These are phyloP conservation scores for Nakaseomyces uthaithaninus DNA, from an alignment of 1,139 yeast species.

Conservation along the genomic window DNA sequence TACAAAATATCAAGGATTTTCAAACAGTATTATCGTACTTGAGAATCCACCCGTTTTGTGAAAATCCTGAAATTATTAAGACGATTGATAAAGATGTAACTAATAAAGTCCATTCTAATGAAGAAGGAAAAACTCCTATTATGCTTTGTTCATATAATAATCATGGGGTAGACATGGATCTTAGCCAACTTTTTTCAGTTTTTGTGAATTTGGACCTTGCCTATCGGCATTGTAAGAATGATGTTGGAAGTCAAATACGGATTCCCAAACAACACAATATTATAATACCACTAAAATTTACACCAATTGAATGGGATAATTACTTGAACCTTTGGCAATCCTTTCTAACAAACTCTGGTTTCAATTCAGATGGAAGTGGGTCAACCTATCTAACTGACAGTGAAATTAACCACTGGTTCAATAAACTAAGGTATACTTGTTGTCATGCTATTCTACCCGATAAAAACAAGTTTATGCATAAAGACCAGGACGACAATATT, in stretches of 20 bases:
- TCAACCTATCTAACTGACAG: slow-evolving; percentile 34
- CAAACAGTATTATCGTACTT: slow-evolving; percentile 63
- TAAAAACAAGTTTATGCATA: slow-evolving; percentile 11
- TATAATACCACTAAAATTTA: slow-evolving; percentile 63
- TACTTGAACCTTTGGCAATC: slow-evolving; percentile 56
- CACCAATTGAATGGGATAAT: slow-evolving; percentile 74
- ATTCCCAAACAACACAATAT: slow-evolving; percentile 72
- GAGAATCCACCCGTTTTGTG: slow-evolving; percentile 54
- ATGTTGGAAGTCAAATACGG: slow-evolving; percentile 68
- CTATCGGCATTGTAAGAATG: slow-evolving; percentile 73
- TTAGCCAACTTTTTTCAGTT: slow-evolving; percentile 13
- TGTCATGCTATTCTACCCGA: slow-evolving; percentile 71
- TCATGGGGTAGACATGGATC: background rate
- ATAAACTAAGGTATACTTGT: slow-evolving; percentile 65
- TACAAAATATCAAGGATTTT: slow-evolving; percentile 57
- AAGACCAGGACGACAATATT: slow-evolving; percentile 9
- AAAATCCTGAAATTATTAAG: slow-evolving; percentile 19
- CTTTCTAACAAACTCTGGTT: slow-evolving; percentile 45
- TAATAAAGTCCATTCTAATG: background rate
- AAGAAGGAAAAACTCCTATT: background rate
- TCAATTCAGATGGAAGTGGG: slow-evolving; percentile 53
- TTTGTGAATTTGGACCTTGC: slow-evolving; percentile 35
- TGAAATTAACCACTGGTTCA: slow-evolving; percentile 49
- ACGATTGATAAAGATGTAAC: slow-evolving; percentile 11
- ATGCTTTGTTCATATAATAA: background rate